Evolutionary conservation across 495 filamentous ascomycete genomes (phyloP), one percentile per base, ranked within the genome.

Genomic region (Aspergillus carlsbadensis): DNA sequence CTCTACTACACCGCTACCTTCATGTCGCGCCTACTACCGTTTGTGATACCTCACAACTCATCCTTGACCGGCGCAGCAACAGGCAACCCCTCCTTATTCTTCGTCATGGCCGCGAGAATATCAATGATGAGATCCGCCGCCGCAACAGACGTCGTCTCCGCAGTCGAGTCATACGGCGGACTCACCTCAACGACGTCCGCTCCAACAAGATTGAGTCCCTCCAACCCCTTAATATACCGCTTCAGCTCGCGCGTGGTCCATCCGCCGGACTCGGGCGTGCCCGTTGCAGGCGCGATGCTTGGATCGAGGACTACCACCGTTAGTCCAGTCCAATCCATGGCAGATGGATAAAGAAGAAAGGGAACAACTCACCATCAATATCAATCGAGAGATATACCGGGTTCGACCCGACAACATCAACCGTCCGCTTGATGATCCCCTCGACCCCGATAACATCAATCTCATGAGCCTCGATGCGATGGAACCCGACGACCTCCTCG

Each of bases 91-190:
- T 43, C 22, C 40, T 43, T 43, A 15, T 37, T 37, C 18, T 43
- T 65, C 1, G 45, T 47, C 62, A 67, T 67, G 6, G 65, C 62
- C n/a, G 62, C 62, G 40, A 65, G 43, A 15, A 65, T 65, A 60
- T 67, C 62, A 15, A 67, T 55, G 20, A 67, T 67, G 51, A 65
- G 50, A 39, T 80, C 75, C 2, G 78, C 77, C 1, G 78, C 77
- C 7, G 78, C 77, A 6, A 81, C 61, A 1, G 68, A 66, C 0
- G 78, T 80, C 7, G 70, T 78, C 62, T 81, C 76, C 10, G 76
- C 79, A 1, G 63, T 49, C 18, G 70, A 74, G 58, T 80, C 77
- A 60, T 80, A 80, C 35, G 78, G 69, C 7, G 79, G 78, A 29
- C 73, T 73, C 10, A 81, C 78, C 57, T 81, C 78, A 22, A 80